Evolutionary conservation across 495 filamentous ascomycete species (phyloP), one percentile per base, ranked within the genome.

Genomic region (Aspergillus steynii): DNA sequence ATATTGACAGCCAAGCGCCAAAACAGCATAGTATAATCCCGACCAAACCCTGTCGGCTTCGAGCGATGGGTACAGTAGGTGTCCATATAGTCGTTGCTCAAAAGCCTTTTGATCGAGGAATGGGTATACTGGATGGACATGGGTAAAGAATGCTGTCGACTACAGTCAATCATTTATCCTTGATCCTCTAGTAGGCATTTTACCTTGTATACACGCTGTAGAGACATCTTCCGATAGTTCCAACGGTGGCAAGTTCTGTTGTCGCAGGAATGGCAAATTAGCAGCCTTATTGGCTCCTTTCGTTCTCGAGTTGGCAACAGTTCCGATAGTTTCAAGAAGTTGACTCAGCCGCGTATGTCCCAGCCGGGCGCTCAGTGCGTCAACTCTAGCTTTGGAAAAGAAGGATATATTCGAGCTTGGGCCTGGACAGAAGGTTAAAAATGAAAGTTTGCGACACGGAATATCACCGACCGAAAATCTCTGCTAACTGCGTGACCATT

Each of bases 1-100:
- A 29, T 68, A 48, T 46, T 68, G 66, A 42, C 62, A 68, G 20
- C 66, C 66, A 56, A 68, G 62, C 3, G 66, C 62, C 7, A 68
- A 26, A 12, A 68, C 56, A 28, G 60, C 62, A 49, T 68, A 65
- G 32, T 61, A 68, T 5, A 68, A 29, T 4, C 52, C 60, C 7
- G 66, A 60, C 56, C 60, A 68, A 5, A 49, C 42, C 34, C 54
- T 60, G 31, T 65, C 59, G 5, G 50, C 42, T 0, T 47, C 46
- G 0, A 65, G 53, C 0, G 42, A 25, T 4, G 62, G 59, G 42
- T 42, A 42, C 6, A 65, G 29, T 7, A 58, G 31, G 27, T 25
- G 50, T 3, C 49, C 50, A 3, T 47, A 12, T 4, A 51, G 50
- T 34, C 56, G 54, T 29, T 61, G 48, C 29, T 60, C 34, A 15